These are phyloP conservation scores for Celoporthe dispersa DNA, from an alignment of 2,329 filamentous ascomycete genomes.

Conservation along the genomic window DNA sequence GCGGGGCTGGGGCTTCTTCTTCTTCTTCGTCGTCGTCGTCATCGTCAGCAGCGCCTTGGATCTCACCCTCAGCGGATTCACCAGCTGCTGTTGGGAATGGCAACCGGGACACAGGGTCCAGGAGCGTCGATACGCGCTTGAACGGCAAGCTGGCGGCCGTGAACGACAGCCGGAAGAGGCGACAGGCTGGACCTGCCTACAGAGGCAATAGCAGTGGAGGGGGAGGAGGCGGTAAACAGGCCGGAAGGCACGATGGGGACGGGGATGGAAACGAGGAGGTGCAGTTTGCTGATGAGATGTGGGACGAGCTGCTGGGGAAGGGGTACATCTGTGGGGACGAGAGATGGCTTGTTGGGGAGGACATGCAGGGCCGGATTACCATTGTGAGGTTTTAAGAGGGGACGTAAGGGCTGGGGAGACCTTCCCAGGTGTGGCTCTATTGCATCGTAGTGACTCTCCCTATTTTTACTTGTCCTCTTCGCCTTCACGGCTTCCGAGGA, in stretches of 20 bases:
- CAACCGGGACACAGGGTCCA: neutral
- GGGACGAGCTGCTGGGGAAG: slow-evolving; percentile 53
- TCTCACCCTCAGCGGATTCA: too few species aligned
- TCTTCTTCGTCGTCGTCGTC: neutral
- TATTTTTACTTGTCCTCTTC: neutral
- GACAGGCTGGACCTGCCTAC: neutral
- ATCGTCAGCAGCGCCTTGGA: too few species aligned
- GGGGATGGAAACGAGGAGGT: slow-evolving; percentile 38
- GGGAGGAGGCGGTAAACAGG: neutral
- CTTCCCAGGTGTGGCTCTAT: too few species aligned
- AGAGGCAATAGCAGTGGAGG: slow-evolving; percentile 6
- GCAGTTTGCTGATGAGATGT: slow-evolving; percentile 49
- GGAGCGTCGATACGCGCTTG: neutral
- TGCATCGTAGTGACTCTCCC: neutral
- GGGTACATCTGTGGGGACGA: slow-evolving; percentile 64
- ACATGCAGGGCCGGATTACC: slow-evolving; percentile 53
- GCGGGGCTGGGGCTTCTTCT: neutral
- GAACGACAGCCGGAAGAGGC: neutral
- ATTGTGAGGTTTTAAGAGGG: slow-evolving; percentile 53
- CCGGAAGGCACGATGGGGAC: slow-evolving; percentile 6
- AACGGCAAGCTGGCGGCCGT: neutral
- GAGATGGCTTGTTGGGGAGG: slow-evolving; percentile 65
- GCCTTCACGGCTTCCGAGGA: neutral
- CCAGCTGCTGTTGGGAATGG: slow-evolving; percentile 24
- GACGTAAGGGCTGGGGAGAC: too few species aligned